These are phyloP conservation scores for Brassica napus DNA, from an alignment of 345 rosid genomes.

Conservation along the genomic window DNA sequence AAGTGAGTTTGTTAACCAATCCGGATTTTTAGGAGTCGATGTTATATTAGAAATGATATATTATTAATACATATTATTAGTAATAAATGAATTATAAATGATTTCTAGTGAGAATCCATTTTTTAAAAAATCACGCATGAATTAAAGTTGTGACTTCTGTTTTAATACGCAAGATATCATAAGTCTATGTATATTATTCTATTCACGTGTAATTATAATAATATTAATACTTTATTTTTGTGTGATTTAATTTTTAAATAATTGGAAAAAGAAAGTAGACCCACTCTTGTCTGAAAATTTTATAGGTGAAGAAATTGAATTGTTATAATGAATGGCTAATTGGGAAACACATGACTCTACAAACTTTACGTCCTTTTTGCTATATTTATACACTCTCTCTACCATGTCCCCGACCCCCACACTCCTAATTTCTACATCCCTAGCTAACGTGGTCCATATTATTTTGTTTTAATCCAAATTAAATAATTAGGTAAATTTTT, in stretches of 20 bases:
- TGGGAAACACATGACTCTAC: constrained; percentile 42
- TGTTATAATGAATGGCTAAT: constrained; percentile 29
- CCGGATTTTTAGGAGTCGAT: too few relatives aligned
- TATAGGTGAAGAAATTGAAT: constrained; percentile 27
- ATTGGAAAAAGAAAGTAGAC: constrained; percentile 25
- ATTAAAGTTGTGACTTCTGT: too few relatives aligned
- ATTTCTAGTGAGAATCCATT: too few relatives aligned
- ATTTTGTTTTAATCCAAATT: background rate
- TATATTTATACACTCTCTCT: constrained; percentile 27
- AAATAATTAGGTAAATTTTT: background rate
- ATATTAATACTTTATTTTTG: background rate
- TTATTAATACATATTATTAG: too few relatives aligned
- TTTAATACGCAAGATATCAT: background rate
- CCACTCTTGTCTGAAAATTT: constrained; percentile 28
- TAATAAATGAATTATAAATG: too few relatives aligned
- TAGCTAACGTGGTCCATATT: constrained; percentile 9
- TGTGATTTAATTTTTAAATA: constrained; percentile 1
- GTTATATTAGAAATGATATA: too few relatives aligned
- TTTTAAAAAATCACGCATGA: too few relatives aligned
- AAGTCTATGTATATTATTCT: background rate
- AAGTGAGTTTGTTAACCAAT: too few relatives aligned
- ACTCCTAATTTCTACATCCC: constrained; percentile 21
- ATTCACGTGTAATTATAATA: constrained; percentile 10
- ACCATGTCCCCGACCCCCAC: constrained; percentile 38
- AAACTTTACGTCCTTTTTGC: constrained; percentile 40